phyloP scores from a whole-genome alignment of 1,139 yeast species.

The Taiozyma sp. region DNA sequence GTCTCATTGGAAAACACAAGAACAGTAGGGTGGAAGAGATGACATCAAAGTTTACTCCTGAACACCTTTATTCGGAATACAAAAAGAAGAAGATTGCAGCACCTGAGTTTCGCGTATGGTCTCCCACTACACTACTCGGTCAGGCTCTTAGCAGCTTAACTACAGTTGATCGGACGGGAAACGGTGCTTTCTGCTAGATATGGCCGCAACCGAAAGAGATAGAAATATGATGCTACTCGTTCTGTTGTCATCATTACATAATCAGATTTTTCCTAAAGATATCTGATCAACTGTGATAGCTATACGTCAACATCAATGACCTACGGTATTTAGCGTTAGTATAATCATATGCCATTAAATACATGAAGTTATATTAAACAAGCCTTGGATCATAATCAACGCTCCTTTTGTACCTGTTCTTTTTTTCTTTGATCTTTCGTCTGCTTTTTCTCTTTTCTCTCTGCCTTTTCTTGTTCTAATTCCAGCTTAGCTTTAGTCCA shows the following conservation, averaged over 20 bases:
- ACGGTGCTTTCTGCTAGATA: conserved; percentile 45
- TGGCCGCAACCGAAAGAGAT: conserved; percentile 35
- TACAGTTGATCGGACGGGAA: conserved; percentile 48
- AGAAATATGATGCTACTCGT: background rate
- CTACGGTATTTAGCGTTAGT: background rate
- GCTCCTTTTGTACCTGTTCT: background rate
- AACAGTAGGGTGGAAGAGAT: background rate
- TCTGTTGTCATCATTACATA: no score
- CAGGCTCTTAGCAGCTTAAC: conserved; percentile 49
- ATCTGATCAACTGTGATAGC: no score
- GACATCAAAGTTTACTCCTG: background rate
- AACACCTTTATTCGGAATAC: no score
- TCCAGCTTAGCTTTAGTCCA: conserved; percentile 15
- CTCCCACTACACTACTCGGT: conserved; percentile 52
- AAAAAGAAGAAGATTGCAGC: conserved; percentile 20
- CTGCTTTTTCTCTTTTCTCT: background rate
- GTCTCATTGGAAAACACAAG: no score
- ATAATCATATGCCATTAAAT: background rate
- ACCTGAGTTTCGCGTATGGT: conserved; percentile 51
- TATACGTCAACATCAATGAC: no score
- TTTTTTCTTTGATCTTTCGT: conserved; percentile 7
- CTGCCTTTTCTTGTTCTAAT: conserved; percentile 4
- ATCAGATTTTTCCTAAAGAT: no score
- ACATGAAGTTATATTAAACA: background rate
- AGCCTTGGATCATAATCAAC: background rate